Evolutionary conservation across 192 early-diverging fungal genomes (phyloP).

Genomic region (Umbelopsis ramanniana): DNA sequence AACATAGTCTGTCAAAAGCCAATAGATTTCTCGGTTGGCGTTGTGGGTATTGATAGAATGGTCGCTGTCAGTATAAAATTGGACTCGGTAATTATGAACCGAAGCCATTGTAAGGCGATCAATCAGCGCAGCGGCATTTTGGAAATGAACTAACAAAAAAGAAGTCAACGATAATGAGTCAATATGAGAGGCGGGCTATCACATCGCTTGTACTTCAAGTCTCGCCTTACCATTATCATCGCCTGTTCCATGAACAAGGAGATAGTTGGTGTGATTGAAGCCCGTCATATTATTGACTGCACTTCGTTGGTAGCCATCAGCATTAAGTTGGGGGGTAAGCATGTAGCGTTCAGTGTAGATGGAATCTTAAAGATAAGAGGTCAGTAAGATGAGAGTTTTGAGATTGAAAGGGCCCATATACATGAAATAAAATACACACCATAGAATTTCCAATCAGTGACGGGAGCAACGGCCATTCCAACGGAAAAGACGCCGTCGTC

Average conservation of each 20-base stretch:
- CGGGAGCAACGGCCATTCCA: conserved; percentile 95
- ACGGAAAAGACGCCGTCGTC: conserved; percentile 80
- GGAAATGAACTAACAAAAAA: conserved; percentile 78
- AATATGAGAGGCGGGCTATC: background rate
- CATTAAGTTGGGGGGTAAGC: conserved; percentile 83
- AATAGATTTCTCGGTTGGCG: conserved; percentile 65
- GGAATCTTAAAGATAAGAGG: conserved; percentile 58
- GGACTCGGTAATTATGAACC: conserved; percentile 82
- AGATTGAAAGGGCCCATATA: background rate
- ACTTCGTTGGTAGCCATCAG: conserved; percentile 76
- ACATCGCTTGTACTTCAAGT: too few relatives aligned
- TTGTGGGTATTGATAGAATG: conserved; percentile 82
- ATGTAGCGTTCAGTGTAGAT: conserved; percentile 98
- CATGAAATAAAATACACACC: conserved; percentile 27
- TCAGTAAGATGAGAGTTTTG: background rate
- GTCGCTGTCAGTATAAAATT: conserved; percentile 89
- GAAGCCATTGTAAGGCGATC: conserved; percentile 74
- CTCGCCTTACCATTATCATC: conserved; percentile 72
- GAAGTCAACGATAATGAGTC: background rate
- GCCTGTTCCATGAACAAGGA: conserved; percentile 90
- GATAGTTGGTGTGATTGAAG: conserved; percentile 76
- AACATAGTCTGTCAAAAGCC: conserved; percentile 42
- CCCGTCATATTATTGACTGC: conserved; percentile 80
- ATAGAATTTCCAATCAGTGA: conserved; percentile 87
- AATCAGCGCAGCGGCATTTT: conserved; percentile 82